Evolutionary conservation across 2,329 filamentous ascomycete species (phyloP).

Genomic region (Tolypocladium inflatum): DNA sequence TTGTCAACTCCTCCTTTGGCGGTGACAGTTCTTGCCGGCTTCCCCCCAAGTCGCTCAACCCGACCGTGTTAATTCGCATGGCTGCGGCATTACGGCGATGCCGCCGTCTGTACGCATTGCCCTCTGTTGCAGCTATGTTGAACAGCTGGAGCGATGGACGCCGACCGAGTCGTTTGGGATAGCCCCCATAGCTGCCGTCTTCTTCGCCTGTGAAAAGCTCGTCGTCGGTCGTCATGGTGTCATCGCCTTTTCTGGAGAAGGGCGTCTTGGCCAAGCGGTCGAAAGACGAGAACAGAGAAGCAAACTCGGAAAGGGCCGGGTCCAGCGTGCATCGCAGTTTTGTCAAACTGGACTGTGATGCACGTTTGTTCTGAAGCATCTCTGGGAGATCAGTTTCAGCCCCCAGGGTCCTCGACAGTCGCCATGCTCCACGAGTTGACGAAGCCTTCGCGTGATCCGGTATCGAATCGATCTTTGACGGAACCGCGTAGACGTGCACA

Average conservation of each 20-base stretch:
- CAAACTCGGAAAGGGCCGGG: constrained; percentile 15
- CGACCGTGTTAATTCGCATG: constrained; percentile 9
- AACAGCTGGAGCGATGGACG: constrained; percentile 2
- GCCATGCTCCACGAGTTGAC: neutral
- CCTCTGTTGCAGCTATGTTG: neutral
- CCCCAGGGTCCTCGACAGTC: constrained; percentile 3
- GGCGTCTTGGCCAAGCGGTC: constrained; percentile 15
- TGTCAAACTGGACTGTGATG: constrained; percentile 5
- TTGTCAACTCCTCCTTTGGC: constrained; percentile 14
- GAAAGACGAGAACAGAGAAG: constrained; percentile 18
- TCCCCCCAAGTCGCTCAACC: constrained; percentile 2
- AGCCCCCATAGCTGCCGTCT: neutral
- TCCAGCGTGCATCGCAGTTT: constrained; percentile 10
- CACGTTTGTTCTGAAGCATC: neutral
- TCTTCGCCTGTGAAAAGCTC: neutral
- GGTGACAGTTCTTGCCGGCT: neutral
- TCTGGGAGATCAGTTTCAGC: neutral
- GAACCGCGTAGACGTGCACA: neutral
- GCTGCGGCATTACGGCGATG: constrained; percentile 18
- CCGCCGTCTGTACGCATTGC: constrained; percentile 4
- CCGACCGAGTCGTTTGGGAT: neutral
- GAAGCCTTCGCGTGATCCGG: neutral
- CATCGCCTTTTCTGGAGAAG: constrained; percentile 10
- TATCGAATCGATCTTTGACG: neutral
- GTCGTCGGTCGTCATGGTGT: neutral